These are phyloP conservation scores for Pseudocohnilembus persalinus DNA, from an alignment of 169 alveolate species.

Conservation along the genomic window DNA sequence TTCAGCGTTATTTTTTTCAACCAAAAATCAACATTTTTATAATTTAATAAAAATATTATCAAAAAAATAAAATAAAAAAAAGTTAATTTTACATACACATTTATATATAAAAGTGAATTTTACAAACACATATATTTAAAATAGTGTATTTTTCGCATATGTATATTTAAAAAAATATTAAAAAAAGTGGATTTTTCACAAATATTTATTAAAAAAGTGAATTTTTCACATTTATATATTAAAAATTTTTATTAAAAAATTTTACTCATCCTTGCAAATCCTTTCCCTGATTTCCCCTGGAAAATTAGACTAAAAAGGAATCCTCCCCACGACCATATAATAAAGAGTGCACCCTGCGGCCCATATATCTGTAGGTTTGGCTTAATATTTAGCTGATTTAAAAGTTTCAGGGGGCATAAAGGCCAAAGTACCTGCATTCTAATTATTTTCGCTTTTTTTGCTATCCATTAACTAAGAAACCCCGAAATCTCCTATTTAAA, in stretches of 20 bases:
- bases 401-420: constrained; percentile 56
- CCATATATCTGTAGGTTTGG: constrained; percentile 81
- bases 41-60: too few relatives aligned
- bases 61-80: too few relatives aligned
- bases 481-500: constrained; percentile 61
- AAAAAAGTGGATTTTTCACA: constrained; percentile 1
- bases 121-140: too few relatives aligned
- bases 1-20: too few relatives aligned
- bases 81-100: too few relatives aligned
- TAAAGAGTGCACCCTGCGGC: constrained; percentile 77
- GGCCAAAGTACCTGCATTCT: constrained; percentile 54
- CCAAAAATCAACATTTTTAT: too few relatives aligned
- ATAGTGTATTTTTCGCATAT: too few relatives aligned
- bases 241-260: neutral
- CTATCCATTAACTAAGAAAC: constrained; percentile 46
- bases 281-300: constrained; percentile 21
- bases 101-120: too few relatives aligned
- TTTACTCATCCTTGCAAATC: constrained; percentile 11
- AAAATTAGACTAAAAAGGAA: constrained; percentile 67
- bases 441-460: constrained; percentile 1
- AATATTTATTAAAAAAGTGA: constrained; percentile 8
- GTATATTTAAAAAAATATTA: too few relatives aligned
- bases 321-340: constrained; percentile 55
- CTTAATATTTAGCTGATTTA: constrained; percentile 41
- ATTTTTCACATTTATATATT: neutral